Evolutionary conservation across 83 land plant species (phyloP).

Genomic region (Larix sibirica): DNA sequence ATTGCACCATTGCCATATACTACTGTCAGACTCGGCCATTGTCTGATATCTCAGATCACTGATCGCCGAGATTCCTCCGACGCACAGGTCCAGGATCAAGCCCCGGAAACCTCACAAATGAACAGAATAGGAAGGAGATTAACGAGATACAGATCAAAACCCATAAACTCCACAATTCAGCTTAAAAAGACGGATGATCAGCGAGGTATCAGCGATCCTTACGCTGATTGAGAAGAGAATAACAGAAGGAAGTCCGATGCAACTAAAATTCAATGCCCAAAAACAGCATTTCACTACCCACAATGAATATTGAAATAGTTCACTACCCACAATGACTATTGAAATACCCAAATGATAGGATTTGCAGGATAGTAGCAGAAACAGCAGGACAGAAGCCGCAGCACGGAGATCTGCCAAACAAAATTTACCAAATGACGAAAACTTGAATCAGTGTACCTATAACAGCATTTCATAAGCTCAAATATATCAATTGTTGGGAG

Average conservation of each 20-base stretch:
- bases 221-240: neutral
- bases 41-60: neutral
- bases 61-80: neutral
- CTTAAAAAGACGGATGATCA: neutral
- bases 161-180: conserved; percentile 1
- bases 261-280: neutral
- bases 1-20: conserved; percentile 15
- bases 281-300: neutral
- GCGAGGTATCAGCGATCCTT: neutral
- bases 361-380: neutral
- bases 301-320: neutral
- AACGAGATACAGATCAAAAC: neutral
- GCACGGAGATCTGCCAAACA: neutral
- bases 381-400: neutral
- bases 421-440: neutral
- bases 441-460: neutral
- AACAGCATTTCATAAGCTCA: neutral
- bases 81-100: neutral
- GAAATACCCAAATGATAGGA: neutral
- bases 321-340: neutral
- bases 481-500: neutral
- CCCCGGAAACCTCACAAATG: neutral
- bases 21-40: neutral
- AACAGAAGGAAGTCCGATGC: neutral
- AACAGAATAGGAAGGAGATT: neutral